Evolutionary conservation across 129 eudicot species (phyloP), one percentile per base, ranked within the genome.

Genomic region (Saposhnikovia divaricata): DNA sequence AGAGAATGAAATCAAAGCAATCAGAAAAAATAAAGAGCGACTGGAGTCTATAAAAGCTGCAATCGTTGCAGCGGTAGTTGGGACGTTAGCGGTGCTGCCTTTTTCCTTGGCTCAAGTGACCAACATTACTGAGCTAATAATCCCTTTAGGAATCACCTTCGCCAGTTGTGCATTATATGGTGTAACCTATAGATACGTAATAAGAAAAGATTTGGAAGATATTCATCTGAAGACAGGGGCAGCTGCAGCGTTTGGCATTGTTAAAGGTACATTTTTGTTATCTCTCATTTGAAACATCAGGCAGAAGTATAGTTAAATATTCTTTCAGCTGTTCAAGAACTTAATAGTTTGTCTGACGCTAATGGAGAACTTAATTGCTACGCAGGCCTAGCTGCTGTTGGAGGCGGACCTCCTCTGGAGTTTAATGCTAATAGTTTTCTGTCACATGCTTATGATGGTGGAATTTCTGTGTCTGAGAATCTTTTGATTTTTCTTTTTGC

Each of bases 31-130:
- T 63, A 84, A 82, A 73, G 98, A 95, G 73, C 85, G 97, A 75
- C 28, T 86, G 85, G 97, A 95, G 81, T 95, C 99, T 31, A 82
- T 90, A 66, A 95, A 88, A 87, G 99, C 99, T 28, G 96, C 97
- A 18, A 63, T 80, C 0, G 61, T 92, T 61, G 83, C 99, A 47
- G 98, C 95, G 31, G 27, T 89, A 45, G 89, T 87, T 78, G 99
- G 99, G 46, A 89, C 93, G 34, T 79, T 92, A 7, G 96, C 89
- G 48, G 91, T 89, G 69, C 83, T 89, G 25, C 99, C 99, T 25
- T 78, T 92, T 70, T 81, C 87, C 72, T 78, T 92, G 74, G 69
- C 86, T 77, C 92, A 85, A 27, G 79, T 66, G 42, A 80, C 83
- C 65, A 74, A 42, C 84, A 77, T 68, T 74, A 57, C 87, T 37